Base-by-base conservation (phyloP, 768 basidiomycete genomes). In the Nevesoporus exiguus region DNA sequence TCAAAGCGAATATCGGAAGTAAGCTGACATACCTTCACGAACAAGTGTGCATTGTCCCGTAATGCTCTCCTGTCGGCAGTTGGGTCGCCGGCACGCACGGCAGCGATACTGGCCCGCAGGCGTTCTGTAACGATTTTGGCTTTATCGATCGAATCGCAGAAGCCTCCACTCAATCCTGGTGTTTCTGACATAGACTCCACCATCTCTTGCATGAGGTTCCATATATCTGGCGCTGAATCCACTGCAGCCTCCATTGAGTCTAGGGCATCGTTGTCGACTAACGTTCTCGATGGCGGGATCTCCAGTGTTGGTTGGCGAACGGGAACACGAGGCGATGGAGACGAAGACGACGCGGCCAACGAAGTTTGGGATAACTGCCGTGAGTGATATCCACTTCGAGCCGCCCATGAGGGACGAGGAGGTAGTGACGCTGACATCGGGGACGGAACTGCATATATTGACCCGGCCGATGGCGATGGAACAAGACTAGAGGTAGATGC, bases 181-280 rank as follows among this genome's bases (percentile, higher is more conserved):
- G 74, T 67, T 30, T 81, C 77, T 27, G 72, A 72, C 49, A 92
- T 69, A 47, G 85, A 75, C 49, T 86, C 84, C 49, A 90, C 69
- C 56, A 88, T 76, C 52, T 86, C 85, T 58, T 86, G 84, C 66
- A 93, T 82, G 76, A 87, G 80, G 54, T 84, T 77, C 90, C 93
- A 98, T 22, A 92, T 87, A 24, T 78, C 76, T 11, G 88, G 87
- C 10, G 92, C 93, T 13, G 87, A 79, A 22, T 89, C 84, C 9
- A 93, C 83, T 14, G 94, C 90, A 8, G 75, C 73, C 59, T 85
- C 85, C 68, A 97, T 85, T 25, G 90, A 85, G 54, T 87, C 82
- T 7, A 95, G 72, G 4, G 90, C 82, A 61, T 91, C 88, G 49
- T 84, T 85, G 64, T 92, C 89, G 40, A 93, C 83, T 33, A 86